These are phyloP conservation scores for Malassezia brasiliensis DNA, from an alignment of 1,284 basidiomycete genomes.

Conservation along the genomic window DNA sequence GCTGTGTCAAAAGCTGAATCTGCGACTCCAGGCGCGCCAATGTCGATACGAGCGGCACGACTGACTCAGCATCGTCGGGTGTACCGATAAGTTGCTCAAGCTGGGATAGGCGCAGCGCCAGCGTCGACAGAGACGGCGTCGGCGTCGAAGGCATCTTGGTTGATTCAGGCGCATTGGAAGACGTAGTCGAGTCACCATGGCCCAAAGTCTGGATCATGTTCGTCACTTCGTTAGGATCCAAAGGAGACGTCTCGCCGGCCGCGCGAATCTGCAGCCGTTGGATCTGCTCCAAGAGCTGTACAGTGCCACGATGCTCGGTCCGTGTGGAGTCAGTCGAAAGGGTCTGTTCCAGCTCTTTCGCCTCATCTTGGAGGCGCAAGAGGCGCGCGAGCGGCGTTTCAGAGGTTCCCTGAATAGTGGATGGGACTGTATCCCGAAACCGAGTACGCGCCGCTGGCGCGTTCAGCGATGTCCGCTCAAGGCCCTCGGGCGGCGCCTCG, in stretches of 20 bases:
- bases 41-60: conserved; percentile 64
- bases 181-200: neutral
- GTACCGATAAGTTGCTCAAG: conserved; percentile 6
- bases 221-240: neutral
- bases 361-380: conserved; percentile 9
- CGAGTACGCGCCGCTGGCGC: neutral
- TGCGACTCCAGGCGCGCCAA: conserved; percentile 73
- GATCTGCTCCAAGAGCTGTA: conserved; percentile 1
- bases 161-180: neutral
- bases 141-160: no score
- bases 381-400: conserved; percentile 5
- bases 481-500: neutral
- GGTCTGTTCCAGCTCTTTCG: conserved; percentile 1
- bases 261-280: neutral
- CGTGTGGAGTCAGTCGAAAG: neutral
- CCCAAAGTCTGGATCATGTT: neutral
- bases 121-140: neutral
- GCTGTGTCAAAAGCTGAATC: conserved; percentile 79
- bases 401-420: neutral
- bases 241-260: neutral
- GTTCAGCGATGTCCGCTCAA: conserved; percentile 2
- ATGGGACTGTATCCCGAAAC: neutral
- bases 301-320: neutral
- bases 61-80: neutral
- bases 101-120: neutral